Conservation (phyloP, 441 rosid genomes). For the Populus hybrid region DNA sequence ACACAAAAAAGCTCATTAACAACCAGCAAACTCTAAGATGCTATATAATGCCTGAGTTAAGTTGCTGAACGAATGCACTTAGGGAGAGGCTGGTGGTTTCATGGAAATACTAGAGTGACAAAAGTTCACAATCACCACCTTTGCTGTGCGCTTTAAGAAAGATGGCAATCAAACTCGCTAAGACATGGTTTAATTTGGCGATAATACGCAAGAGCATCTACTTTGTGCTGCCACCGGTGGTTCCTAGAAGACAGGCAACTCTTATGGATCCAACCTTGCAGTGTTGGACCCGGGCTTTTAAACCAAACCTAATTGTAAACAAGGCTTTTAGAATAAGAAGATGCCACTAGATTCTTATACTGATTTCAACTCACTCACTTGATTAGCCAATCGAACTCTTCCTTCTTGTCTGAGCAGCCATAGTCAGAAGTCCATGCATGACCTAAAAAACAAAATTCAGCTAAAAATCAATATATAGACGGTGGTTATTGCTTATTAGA, state of each 20-base stretch:
- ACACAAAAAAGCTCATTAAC: neutral
- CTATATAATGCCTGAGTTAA: neutral
- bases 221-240: neutral
- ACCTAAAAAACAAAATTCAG: constrained; percentile 39
- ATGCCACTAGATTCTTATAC: neutral
- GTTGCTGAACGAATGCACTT: neutral
- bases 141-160: neutral
- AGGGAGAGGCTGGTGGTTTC: neutral
- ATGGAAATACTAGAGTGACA: neutral
- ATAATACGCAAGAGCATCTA: neutral
- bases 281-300: too few relatives aligned
- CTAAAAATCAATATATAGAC: constrained; percentile 10
- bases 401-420: constrained; percentile 84
- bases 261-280: neutral
- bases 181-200: neutral
- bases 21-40: neutral
- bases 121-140: neutral
- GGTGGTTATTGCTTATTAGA: neutral
- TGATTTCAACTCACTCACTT: constrained; percentile 34
- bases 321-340: neutral
- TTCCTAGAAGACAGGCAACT: neutral
- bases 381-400: constrained; percentile 86
- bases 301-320: too few relatives aligned
- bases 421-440: constrained; percentile 96
- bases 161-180: neutral